These are phyloP conservation scores for Phaseolus coccineus DNA, from an alignment of 331 rosid species.

Conservation along the genomic window DNA sequence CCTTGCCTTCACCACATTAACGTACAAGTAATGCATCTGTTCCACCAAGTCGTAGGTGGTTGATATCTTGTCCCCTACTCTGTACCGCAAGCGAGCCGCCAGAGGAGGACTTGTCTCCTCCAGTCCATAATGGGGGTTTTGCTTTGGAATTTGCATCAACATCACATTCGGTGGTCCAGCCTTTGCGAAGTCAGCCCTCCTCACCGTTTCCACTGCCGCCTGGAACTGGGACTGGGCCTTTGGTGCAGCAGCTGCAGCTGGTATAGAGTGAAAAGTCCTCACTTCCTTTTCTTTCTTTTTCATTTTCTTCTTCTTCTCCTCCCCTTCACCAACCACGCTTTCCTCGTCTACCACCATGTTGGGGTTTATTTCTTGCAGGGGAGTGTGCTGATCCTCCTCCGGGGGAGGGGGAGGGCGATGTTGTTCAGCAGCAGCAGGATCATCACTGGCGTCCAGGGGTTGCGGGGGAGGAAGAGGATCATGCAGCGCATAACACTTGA, in stretches of 20 bases:
- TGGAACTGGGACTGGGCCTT: constrained; percentile 11
- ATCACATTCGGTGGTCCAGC: constrained; percentile 66
- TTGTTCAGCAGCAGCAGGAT: background rate
- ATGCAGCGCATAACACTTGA: constrained; percentile 58
- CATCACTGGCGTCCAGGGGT: background rate
- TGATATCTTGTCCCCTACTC: constrained; percentile 70
- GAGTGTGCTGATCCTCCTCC: constrained; percentile 44
- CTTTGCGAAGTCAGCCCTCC: constrained; percentile 70
- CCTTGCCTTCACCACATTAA: constrained; percentile 86
- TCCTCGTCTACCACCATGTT: constrained; percentile 54
- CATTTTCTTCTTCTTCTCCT: constrained; percentile 42
- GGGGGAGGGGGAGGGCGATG: background rate
- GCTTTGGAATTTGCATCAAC: constrained; percentile 75
- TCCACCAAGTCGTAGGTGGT: constrained; percentile 92
- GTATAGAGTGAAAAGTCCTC: constrained; percentile 77
- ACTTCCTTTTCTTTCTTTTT: constrained; percentile 77
- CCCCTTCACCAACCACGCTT: constrained; percentile 35
- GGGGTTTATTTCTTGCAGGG: constrained; percentile 71
- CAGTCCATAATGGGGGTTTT: constrained; percentile 77
- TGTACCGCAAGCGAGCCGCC: constrained; percentile 70
- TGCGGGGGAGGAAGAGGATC: constrained; percentile 37
- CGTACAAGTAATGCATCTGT: constrained; percentile 89
- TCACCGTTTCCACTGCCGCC: constrained; percentile 25
- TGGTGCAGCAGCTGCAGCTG: constrained; percentile 3
- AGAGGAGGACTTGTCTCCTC: constrained; percentile 81